phyloP scores from a whole-genome alignment of 352 stramenopile genomes.

The Globisporangium emineosum region DNA sequence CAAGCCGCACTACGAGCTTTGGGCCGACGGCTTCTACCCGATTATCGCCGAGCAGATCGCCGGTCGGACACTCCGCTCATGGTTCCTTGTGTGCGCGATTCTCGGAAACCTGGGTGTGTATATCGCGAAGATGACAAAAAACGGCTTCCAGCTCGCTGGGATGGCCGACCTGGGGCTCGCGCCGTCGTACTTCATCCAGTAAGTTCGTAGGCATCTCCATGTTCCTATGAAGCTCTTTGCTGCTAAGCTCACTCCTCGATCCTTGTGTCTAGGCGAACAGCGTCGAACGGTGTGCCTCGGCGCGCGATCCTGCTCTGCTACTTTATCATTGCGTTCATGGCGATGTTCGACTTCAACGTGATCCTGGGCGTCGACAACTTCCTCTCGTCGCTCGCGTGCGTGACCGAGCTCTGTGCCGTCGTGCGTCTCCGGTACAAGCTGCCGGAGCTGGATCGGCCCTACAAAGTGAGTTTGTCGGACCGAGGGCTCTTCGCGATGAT shows the following conservation, averaged over 20 bases:
- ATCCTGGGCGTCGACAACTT: conserved; percentile 86
- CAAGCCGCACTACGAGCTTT: conserved; percentile 69
- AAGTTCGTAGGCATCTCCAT: conserved; percentile 14
- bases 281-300: conserved; percentile 46
- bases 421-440: conserved; percentile 75
- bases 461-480: conserved; percentile 65
- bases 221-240: neutral
- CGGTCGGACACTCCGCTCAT: conserved; percentile 63
- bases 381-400: conserved; percentile 58
- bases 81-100: conserved; percentile 74
- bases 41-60: conserved; percentile 56
- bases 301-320: conserved; percentile 72
- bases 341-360: conserved; percentile 75
- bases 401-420: conserved; percentile 74
- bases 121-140: conserved; percentile 79
- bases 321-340: conserved; percentile 75
- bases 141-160: conserved; percentile 74
- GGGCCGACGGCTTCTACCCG: conserved; percentile 75
- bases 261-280: conserved; percentile 34
- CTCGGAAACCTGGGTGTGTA: conserved; percentile 81
- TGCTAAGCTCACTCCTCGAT: no score
- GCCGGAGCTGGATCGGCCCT: conserved; percentile 68
- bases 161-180: conserved; percentile 82
- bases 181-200: conserved; percentile 72
- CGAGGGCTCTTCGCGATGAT: conserved; percentile 36